These are phyloP conservation scores for Cladophialophora carrionii DNA, from an alignment of 2,329 filamentous ascomycete species.

Conservation along the genomic window DNA sequence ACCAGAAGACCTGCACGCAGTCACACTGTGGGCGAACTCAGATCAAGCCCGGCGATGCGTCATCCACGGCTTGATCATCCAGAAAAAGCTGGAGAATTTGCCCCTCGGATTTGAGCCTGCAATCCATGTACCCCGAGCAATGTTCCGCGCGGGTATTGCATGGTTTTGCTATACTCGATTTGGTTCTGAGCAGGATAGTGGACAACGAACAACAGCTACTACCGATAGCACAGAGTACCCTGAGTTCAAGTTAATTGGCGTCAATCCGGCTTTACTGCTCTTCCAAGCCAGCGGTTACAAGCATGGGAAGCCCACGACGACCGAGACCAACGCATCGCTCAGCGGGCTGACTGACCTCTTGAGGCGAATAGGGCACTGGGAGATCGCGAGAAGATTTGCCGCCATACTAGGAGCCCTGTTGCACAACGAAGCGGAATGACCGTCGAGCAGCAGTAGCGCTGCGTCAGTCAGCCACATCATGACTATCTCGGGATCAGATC, in stretches of 20 bases:
- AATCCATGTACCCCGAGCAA: conserved; percentile 39
- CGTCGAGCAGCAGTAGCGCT: neutral
- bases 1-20: conserved; percentile 26
- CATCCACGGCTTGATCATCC: conserved; percentile 37
- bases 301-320: conserved; percentile 31
- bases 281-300: conserved; percentile 36
- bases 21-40: conserved; percentile 39
- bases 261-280: conserved; percentile 31
- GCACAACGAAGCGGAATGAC: conserved; percentile 27
- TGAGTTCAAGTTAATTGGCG: conserved; percentile 39
- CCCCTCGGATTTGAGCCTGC: conserved; percentile 37
- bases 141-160: conserved; percentile 37
- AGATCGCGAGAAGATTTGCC: conserved; percentile 40
- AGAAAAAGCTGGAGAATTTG: conserved; percentile 37
- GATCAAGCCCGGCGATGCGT: conserved; percentile 36
- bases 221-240: conserved; percentile 37
- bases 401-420: conserved; percentile 36
- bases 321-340: conserved; percentile 38
- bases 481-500: neutral
- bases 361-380: conserved; percentile 40
- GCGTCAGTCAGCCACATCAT: no score
- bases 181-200: conserved; percentile 19
- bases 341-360: conserved; percentile 40
- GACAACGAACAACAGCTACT: conserved; percentile 13
- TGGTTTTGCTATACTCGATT: conserved; percentile 39